These are phyloP conservation scores for Globisporangium mamillatum DNA, from an alignment of 352 stramenopile genomes.

Conservation along the genomic window DNA sequence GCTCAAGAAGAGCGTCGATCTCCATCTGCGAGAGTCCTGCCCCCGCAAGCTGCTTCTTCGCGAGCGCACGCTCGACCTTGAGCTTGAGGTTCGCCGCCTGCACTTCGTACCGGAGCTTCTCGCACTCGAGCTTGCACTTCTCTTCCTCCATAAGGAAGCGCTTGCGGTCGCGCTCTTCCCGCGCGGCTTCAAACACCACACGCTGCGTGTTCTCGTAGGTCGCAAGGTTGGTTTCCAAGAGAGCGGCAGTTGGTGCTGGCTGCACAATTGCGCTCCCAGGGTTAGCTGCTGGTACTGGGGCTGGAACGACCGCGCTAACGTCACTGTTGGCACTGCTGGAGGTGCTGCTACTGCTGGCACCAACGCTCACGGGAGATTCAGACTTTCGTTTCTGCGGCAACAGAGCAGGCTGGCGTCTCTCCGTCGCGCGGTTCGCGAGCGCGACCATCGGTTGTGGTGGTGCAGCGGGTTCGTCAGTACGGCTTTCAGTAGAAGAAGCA, in stretches of 20 bases:
- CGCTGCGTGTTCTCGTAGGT: slow-evolving; percentile 50
- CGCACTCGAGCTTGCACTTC: slow-evolving; percentile 54
- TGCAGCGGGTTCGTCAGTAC: not conserved
- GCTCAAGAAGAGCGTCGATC: slow-evolving; percentile 28
- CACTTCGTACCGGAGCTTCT: slow-evolving; percentile 61
- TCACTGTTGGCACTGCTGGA: not conserved
- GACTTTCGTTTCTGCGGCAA: slow-evolving; percentile 8
- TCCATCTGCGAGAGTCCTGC: slow-evolving; percentile 38
- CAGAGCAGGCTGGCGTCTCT: slow-evolving; percentile 2
- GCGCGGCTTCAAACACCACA: slow-evolving; percentile 44
- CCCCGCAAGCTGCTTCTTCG: slow-evolving; percentile 51
- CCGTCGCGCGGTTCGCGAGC: not conserved
- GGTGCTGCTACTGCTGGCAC: not conserved
- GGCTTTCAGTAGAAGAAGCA: not conserved
- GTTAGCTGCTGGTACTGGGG: not conserved
- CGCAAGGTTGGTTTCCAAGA: slow-evolving; percentile 14
- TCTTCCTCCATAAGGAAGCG: slow-evolving; percentile 62
- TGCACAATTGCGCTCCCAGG: not conserved
- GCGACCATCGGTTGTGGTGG: not conserved
- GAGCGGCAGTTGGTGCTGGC: slow-evolving; percentile 10
- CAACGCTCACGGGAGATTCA: not conserved
- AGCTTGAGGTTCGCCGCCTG: slow-evolving; percentile 50
- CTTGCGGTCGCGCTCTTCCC: slow-evolving; percentile 63
- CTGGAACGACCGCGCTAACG: not conserved
- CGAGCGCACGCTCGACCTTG: slow-evolving; percentile 46